Percentiles rank a stretch among this genome's conserved stretches.
phyloP scores from a whole-genome alignment of 805 yeast genomes.

The Myxozyma mucilagina region DNA sequence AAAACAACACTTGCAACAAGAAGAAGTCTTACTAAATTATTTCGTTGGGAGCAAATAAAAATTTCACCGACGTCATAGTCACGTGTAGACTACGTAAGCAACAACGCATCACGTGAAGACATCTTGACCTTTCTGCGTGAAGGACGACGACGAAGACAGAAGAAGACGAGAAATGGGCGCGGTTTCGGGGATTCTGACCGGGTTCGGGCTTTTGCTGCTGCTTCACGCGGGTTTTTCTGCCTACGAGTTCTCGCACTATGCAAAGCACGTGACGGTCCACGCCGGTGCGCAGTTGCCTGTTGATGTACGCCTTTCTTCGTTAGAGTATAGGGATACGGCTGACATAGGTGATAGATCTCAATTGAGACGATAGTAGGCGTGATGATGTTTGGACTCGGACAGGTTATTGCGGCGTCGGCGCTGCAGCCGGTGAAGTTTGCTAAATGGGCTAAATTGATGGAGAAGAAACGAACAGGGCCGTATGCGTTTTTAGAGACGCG shows the following conservation, averaged over 20 bases:
- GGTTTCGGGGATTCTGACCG: conserved; percentile 9
- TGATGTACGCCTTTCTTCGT: too few species aligned
- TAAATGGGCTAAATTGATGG: conserved; percentile 26
- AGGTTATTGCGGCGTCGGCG: conserved; percentile 15
- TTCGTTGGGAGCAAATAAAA: not conserved
- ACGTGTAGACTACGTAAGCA: not conserved
- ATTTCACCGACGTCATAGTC: not conserved
- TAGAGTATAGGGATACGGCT: too few species aligned
- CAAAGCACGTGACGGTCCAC: conserved; percentile 22
- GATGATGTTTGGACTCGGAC: conserved; percentile 20
- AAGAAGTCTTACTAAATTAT: too few species aligned
- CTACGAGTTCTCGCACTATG: conserved; percentile 31
- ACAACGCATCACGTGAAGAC: too few species aligned
- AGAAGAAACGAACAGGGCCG: conserved; percentile 25
- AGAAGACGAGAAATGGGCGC: conserved; percentile 15
- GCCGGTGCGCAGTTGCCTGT: conserved; percentile 17
- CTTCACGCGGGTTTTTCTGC: conserved; percentile 32
- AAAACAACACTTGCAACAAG: too few species aligned
- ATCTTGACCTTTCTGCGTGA: too few species aligned
- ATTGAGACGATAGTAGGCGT: conserved; percentile 26
- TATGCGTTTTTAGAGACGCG: conserved; percentile 23
- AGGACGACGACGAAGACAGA: too few species aligned
- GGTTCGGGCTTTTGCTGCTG: conserved; percentile 19
- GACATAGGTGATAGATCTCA: conserved; percentile 14
- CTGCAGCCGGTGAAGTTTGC: conserved; percentile 26